Evolutionary conservation across 768 basidiomycete species (phyloP), one percentile per base, ranked within the genome.

Genomic region (Clavaria fumosa): DNA sequence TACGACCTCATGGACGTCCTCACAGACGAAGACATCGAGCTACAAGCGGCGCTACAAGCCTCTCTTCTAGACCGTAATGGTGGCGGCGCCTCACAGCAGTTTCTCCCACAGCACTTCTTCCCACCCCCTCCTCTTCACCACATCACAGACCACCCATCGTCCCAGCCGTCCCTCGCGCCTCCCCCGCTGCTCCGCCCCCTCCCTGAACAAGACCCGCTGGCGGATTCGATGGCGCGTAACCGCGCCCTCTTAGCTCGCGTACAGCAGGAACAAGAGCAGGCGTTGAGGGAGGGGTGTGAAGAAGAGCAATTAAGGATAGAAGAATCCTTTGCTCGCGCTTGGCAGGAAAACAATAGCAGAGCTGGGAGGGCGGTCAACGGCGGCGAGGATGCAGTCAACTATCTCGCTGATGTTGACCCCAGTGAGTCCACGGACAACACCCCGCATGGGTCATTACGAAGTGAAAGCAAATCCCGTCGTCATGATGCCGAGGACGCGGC

Each of bases 1-100:
- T 6, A n/a, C 32, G 22, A 20, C 14, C 9, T n/a, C 11, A 43
- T 56, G 1, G 59, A 59, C 28, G 69, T 61, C 2, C 58, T 81
- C 31, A 86, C 82, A 42, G 81, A 86, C 45, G 88, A 89, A 50
- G 89, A 95, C 53, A 68, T 75, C 47, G 83, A 86, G 41, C 68
- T 93, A 2, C 90, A 95, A 52, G 81, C 75, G 4, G 89, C 83
- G 0, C 60, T 91, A 34, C 84, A 85, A 48, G 88, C 85, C 2
- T 89, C 85, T 3, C 57, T 91, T 30, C 60, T 61, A 50, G n/a
- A n/a, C n/a, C n/a, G n/a, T n/a, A n/a, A n/a, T n/a, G n/a, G n/a
- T n/a, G 53, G 53, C 23, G 27, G 45, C 17, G 41, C 36, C 37
- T 42, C 47, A 19, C 30, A 50, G 22, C 28, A 47, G 39, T 31